Percentiles rank a stretch among this genome's conserved stretches.
These are phyloP conservation scores for Prototheca cutis DNA, from an alignment of 163 green algal species.

Conservation along the genomic window DNA sequence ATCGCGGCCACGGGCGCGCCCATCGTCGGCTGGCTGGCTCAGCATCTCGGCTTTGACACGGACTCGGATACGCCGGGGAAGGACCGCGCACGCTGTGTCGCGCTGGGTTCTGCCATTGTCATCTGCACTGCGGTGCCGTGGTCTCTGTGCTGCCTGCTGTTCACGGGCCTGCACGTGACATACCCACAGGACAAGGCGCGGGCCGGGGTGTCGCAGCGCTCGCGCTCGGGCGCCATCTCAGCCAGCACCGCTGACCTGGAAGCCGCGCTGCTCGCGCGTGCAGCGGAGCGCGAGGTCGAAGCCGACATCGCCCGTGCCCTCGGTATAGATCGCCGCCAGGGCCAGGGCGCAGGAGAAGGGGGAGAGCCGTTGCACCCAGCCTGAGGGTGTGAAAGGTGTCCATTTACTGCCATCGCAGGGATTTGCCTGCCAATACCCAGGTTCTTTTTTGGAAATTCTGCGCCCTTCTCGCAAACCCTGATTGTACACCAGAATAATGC, in stretches of 20 bases:
- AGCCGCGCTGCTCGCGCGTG: not conserved
- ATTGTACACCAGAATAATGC: too few relatives aligned
- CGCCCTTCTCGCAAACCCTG: too few relatives aligned
- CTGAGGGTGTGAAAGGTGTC: too few relatives aligned
- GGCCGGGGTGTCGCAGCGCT: constrained; percentile 6
- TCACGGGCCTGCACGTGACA: constrained; percentile 20
- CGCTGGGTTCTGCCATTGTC: constrained; percentile 18
- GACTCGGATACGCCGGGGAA: not conserved
- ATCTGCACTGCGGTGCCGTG: constrained; percentile 24
- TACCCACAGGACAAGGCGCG: constrained; percentile 14
- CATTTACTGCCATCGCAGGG: too few relatives aligned
- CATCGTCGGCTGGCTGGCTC: constrained; percentile 53
- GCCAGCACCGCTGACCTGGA: not conserved
- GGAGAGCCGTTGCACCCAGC: too few relatives aligned
- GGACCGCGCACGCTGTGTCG: constrained; percentile 5
- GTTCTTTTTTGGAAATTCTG: too few relatives aligned
- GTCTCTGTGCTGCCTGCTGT: constrained; percentile 19
- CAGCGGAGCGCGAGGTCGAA: not conserved
- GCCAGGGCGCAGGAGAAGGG: too few relatives aligned
- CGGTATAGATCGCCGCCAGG: not conserved
- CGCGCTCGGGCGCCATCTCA: constrained; percentile 3
- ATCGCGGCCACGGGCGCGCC: constrained; percentile 54
- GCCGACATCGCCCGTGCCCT: not conserved
- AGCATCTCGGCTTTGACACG: constrained; percentile 26
- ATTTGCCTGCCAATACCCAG: too few relatives aligned